Conservation (phyloP, 768 basidiomycete genomes). For the Suillus clintonianus region DNA sequence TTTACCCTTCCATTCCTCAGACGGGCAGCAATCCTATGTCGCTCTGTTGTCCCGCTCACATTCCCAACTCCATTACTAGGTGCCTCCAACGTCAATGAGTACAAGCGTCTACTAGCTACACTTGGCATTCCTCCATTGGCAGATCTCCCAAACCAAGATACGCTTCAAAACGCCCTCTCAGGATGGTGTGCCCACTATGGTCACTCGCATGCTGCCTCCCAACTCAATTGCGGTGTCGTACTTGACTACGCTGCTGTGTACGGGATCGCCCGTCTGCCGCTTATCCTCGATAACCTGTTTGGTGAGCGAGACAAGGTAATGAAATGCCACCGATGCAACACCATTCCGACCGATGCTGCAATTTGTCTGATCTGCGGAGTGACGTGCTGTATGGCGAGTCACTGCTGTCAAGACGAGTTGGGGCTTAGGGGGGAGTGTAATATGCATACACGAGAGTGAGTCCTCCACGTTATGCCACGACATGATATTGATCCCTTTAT, state of each 20-base stretch:
- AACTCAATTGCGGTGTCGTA: conserved; percentile 75
- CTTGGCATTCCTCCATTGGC: conserved; percentile 81
- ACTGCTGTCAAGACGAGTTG: conserved; percentile 73
- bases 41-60: conserved; percentile 66
- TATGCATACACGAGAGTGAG: conserved; percentile 91
- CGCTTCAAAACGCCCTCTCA: conserved; percentile 83
- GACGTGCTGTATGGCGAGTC: conserved; percentile 86
- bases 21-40: conserved; percentile 81
- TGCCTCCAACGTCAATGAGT: conserved; percentile 61
- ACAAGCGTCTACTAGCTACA: conserved; percentile 70
- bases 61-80: conserved; percentile 53
- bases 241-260: conserved; percentile 86
- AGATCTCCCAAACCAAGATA: conserved; percentile 80
- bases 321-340: conserved; percentile 75
- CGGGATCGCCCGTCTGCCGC: conserved; percentile 78
- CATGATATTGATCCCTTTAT: conserved; percentile 3
- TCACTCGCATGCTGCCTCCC: conserved; percentile 74
- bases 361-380: conserved; percentile 91
- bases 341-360: conserved; percentile 81
- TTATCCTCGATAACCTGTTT: conserved; percentile 82
- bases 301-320: conserved; percentile 71
- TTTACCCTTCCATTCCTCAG: conserved; percentile 94
- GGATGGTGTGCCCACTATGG: conserved; percentile 93
- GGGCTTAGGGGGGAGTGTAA: conserved; percentile 86
- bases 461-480: conserved; percentile 21